These are phyloP conservation scores for Cladosporium halotolerans DNA, from an alignment of 2,329 filamentous ascomycete species.

Conservation along the genomic window DNA sequence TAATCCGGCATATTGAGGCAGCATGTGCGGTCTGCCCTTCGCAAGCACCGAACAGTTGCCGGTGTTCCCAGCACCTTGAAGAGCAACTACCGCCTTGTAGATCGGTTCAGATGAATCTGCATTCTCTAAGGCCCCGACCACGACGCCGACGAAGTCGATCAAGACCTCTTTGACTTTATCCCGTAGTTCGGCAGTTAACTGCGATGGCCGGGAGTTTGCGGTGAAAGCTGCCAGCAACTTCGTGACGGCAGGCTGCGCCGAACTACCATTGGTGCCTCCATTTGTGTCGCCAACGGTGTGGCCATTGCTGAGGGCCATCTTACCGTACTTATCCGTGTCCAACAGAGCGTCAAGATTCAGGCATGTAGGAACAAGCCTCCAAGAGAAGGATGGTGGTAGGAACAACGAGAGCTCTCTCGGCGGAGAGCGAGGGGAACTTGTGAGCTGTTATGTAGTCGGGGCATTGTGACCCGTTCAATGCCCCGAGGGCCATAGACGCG, in stretches of 20 bases:
- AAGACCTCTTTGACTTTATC: constrained; percentile 28
- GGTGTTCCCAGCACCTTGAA: constrained; percentile 19
- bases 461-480: too few species aligned
- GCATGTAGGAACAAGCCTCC: too few species aligned
- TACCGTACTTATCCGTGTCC: not conserved
- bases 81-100: constrained; percentile 20
- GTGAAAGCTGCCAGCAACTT: constrained; percentile 23
- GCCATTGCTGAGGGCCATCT: not conserved
- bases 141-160: constrained; percentile 27
- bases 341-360: too few species aligned
- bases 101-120: constrained; percentile 25
- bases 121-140: constrained; percentile 21
- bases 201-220: constrained; percentile 15
- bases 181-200: constrained; percentile 18
- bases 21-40: constrained; percentile 27
- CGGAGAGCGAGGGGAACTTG: too few species aligned
- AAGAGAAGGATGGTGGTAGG: too few species aligned
- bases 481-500: too few species aligned
- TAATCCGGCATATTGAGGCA: constrained; percentile 36
- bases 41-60: constrained; percentile 32
- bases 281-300: not conserved
- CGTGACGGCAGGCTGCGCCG: constrained; percentile 16
- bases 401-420: too few species aligned
- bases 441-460: too few species aligned
- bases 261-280: constrained; percentile 3